phyloP scores from a whole-genome alignment of 1,284 basidiomycete genomes.

The Fistulinella cinereoalba region DNA sequence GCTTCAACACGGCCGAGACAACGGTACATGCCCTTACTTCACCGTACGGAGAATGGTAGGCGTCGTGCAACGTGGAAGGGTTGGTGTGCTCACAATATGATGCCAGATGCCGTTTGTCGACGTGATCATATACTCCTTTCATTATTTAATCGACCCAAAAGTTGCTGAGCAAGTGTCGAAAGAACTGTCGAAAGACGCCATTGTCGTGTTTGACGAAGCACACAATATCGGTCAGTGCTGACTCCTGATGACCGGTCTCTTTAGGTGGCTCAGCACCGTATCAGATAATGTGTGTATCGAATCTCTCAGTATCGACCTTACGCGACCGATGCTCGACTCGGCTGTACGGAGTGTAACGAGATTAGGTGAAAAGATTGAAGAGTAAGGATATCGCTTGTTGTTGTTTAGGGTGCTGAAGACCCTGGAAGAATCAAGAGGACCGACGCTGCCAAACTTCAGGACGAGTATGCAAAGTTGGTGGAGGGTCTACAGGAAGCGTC shows the following conservation, averaged over 20 bases:
- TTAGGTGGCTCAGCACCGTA: constrained; percentile 1
- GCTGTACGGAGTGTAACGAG: constrained; percentile 87
- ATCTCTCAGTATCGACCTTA: constrained; percentile 95
- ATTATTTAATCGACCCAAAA: constrained; percentile 98
- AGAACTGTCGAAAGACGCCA: constrained; percentile 96
- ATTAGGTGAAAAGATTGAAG: constrained; percentile 91
- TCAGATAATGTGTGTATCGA: constrained; percentile 99
- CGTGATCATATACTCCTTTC: constrained; percentile 98
- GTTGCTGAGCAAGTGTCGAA: constrained; percentile 99
- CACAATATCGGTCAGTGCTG: constrained; percentile 88
- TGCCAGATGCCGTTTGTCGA: constrained; percentile 92
- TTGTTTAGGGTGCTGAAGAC: constrained; percentile 7
- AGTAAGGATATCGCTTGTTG: constrained; percentile 50
- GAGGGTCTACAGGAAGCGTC: constrained; percentile 86
- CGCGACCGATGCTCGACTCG: constrained; percentile 97
- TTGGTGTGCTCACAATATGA: constrained; percentile 7
- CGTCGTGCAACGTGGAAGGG: not conserved
- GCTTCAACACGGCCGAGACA: constrained; percentile 83
- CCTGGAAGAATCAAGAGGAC: constrained; percentile 82
- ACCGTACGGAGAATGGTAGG: constrained; percentile 92
- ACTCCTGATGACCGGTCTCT: not conserved
- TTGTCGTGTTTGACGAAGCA: constrained; percentile 99
- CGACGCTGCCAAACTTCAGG: constrained; percentile 92
- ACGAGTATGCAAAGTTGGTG: constrained; percentile 96
- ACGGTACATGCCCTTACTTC: constrained; percentile 94